phyloP scores from a whole-genome alignment of 768 basidiomycete genomes.

The Clathrus columnatus region DNA sequence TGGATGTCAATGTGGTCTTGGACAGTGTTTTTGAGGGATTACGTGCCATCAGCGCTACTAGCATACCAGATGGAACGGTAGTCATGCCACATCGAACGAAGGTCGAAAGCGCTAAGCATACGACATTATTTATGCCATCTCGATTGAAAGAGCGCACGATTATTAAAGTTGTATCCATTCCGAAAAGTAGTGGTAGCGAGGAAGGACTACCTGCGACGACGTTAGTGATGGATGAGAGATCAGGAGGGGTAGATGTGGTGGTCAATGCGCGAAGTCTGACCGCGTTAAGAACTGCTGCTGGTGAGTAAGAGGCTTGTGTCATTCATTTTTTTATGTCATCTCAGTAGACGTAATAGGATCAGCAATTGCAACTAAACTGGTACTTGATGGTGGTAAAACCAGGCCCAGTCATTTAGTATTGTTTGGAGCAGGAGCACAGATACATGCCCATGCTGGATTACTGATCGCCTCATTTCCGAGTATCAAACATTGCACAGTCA shows the following conservation, averaged over 20 bases:
- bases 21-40: slow-evolving; percentile 1
- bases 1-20: neutral
- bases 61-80: slow-evolving; percentile 19
- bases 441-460: slow-evolving; percentile 43
- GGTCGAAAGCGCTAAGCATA: slow-evolving; percentile 46
- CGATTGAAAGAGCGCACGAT: slow-evolving; percentile 51
- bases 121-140: slow-evolving; percentile 78
- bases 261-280: slow-evolving; percentile 74
- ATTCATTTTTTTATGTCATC: neutral
- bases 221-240: slow-evolving; percentile 61
- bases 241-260: slow-evolving; percentile 62
- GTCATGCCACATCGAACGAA: slow-evolving; percentile 48
- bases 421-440: slow-evolving; percentile 43
- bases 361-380: slow-evolving; percentile 51
- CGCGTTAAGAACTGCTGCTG: slow-evolving; percentile 74
- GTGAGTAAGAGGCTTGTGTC: slow-evolving; percentile 31
- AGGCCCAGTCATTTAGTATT: slow-evolving; percentile 36
- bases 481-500: slow-evolving; percentile 44
- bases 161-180: slow-evolving; percentile 77
- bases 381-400: slow-evolving; percentile 18
- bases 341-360: slow-evolving; percentile 40
- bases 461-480: slow-evolving; percentile 50
- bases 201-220: slow-evolving; percentile 71
- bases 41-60: neutral
- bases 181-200: slow-evolving; percentile 31